Evolutionary conservation across 2,329 filamentous ascomycete species (phyloP).

Genomic region (Sporothrix variecibatus): DNA sequence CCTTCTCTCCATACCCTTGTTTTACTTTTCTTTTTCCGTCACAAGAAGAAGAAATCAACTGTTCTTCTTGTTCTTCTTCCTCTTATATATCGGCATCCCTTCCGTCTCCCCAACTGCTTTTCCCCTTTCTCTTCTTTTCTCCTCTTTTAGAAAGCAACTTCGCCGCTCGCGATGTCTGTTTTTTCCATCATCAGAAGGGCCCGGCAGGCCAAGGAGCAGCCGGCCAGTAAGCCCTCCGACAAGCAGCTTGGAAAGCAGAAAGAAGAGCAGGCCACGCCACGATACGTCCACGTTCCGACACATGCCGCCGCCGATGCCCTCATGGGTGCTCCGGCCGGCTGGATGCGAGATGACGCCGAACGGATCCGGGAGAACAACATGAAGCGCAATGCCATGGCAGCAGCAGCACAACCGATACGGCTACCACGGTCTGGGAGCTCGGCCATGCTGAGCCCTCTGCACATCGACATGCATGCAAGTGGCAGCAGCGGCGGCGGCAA

Average conservation of each 20-base stretch:
- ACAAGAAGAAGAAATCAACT: neutral
- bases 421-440: constrained; percentile 7
- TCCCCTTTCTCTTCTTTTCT: neutral
- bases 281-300: constrained; percentile 62
- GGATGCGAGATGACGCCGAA: constrained; percentile 49
- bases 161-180: constrained; percentile 53
- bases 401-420: neutral
- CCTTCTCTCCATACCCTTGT: neutral
- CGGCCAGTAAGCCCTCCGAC: constrained; percentile 40
- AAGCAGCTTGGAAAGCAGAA: constrained; percentile 52
- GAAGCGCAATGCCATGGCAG: constrained; percentile 48
- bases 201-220: constrained; percentile 55
- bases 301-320: constrained; percentile 63
- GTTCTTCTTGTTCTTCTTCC: neutral
- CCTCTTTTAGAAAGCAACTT: neutral
- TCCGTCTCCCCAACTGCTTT: neutral
- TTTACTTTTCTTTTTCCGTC: neutral
- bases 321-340: constrained; percentile 54
- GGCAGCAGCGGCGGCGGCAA: constrained; percentile 17
- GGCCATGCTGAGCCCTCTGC: constrained; percentile 28
- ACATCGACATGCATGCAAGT: constrained; percentile 23
- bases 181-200: constrained; percentile 56
- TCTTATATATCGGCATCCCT: neutral
- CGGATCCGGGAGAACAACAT: constrained; percentile 55
- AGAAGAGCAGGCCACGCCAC: constrained; percentile 39